Conservation (phyloP, 2,329 filamentous ascomycete species). For the Furcasterigmium furcatum region DNA sequence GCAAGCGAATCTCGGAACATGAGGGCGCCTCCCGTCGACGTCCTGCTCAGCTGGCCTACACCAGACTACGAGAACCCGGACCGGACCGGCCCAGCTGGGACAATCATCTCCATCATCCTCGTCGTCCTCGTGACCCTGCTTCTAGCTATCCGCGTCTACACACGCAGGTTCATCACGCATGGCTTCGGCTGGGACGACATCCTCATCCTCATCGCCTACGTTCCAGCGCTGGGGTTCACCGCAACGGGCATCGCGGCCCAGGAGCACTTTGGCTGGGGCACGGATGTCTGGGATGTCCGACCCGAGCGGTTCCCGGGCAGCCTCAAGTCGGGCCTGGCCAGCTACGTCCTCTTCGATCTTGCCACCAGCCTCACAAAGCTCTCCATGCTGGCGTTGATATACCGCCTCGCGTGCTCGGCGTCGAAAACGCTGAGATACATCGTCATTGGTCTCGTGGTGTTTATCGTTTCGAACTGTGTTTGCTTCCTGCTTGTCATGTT, state of each 20-base stretch:
- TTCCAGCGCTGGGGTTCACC: slow-evolving; percentile 27
- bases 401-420: slow-evolving; percentile 28
- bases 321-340: slow-evolving; percentile 25
- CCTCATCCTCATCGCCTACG: slow-evolving; percentile 30
- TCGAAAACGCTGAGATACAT: slow-evolving; percentile 23
- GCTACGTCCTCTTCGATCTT: slow-evolving; percentile 28
- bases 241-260: slow-evolving; percentile 22
- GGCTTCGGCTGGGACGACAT: slow-evolving; percentile 31
- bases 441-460: slow-evolving; percentile 20
- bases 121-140: slow-evolving; percentile 22
- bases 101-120: slow-evolving; percentile 21
- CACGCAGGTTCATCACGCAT: slow-evolving; percentile 26
- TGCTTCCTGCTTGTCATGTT: slow-evolving; percentile 30
- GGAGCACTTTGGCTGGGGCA: slow-evolving; percentile 21
- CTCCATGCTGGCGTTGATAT: slow-evolving; percentile 34
- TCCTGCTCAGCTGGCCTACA: slow-evolving; percentile 23
- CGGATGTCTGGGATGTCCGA: slow-evolving; percentile 29
- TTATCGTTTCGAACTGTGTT: slow-evolving; percentile 26
- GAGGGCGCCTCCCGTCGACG: slow-evolving; percentile 14
- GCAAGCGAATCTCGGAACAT: too few relatives aligned
- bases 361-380: slow-evolving; percentile 35
- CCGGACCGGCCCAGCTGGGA: slow-evolving; percentile 21
- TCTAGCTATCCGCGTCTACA: slow-evolving; percentile 29
- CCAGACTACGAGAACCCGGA: slow-evolving; percentile 27
- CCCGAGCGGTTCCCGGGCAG: slow-evolving; percentile 13